Evolutionary conservation across 2,329 filamentous ascomycete genomes (phyloP).

Genomic region (Cladosporium colombiae): DNA sequence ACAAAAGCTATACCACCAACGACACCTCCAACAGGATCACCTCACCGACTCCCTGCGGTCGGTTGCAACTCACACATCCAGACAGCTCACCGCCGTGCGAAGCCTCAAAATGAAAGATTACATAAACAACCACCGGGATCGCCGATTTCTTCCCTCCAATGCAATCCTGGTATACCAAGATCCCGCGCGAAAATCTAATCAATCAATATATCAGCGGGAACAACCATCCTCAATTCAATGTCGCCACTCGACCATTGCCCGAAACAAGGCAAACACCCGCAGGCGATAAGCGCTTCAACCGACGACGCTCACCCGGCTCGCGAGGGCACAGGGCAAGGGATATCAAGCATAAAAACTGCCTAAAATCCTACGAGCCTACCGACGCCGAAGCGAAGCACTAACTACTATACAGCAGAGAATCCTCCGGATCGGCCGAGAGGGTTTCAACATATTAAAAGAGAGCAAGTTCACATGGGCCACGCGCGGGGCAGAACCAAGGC

Average conservation of each 20-base stretch:
- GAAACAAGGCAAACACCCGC: not conserved
- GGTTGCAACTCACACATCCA: not conserved
- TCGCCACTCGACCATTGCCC: not conserved
- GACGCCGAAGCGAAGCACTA: not conserved
- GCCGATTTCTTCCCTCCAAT: not conserved
- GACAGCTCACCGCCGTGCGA: too few relatives aligned
- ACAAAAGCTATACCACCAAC: not conserved
- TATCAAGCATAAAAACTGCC: not conserved
- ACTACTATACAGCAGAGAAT: not conserved
- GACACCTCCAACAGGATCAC: not conserved
- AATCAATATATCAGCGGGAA: not conserved
- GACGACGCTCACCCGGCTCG: not conserved
- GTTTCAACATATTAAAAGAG: not conserved
- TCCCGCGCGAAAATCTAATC: not conserved
- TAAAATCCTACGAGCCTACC: not conserved
- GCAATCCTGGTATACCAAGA: not conserved
- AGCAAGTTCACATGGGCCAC: not conserved
- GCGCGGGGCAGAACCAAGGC: not conserved
- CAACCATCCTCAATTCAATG: too few relatives aligned
- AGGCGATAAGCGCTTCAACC: not conserved
- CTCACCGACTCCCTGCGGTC: not conserved
- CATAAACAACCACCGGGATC: not conserved
- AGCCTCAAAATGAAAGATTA: not conserved
- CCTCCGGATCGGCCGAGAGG: not conserved
- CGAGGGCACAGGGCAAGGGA: not conserved